Evolutionary conservation across 1,284 basidiomycete species (phyloP).

Genomic region (Irpex sp.): DNA sequence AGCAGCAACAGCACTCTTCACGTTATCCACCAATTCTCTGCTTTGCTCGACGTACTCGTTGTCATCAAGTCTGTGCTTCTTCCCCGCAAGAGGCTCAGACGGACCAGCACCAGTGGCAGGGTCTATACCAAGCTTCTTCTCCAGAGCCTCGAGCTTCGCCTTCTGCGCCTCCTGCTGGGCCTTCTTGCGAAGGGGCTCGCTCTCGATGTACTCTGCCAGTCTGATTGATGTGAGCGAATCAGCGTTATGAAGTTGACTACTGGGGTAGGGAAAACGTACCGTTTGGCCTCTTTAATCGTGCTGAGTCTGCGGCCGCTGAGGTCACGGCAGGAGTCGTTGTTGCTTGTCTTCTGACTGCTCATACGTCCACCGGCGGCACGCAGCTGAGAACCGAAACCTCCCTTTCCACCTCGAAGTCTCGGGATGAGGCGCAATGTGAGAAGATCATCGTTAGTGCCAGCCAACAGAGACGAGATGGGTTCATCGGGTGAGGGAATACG

Average conservation of each 20-base stretch:
- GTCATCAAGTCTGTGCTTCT: slow-evolving; percentile 91
- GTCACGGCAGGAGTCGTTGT: slow-evolving; percentile 95
- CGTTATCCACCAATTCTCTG: slow-evolving; percentile 87
- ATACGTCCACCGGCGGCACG: slow-evolving; percentile 96
- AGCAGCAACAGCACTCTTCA: slow-evolving; percentile 85
- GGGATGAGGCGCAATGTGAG: slow-evolving; percentile 66
- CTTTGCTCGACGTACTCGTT: slow-evolving; percentile 91
- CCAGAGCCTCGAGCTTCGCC: slow-evolving; percentile 83
- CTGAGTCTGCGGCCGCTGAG: slow-evolving; percentile 87
- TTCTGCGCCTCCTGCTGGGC: slow-evolving; percentile 79
- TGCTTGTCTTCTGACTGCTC: slow-evolving; percentile 93
- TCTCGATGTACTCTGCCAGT: slow-evolving; percentile 86
- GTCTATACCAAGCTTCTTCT: slow-evolving; percentile 77
- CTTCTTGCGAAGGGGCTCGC: slow-evolving; percentile 78
- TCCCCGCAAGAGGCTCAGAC: slow-evolving; percentile 56
- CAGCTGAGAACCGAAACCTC: slow-evolving; percentile 95
- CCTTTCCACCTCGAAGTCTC: slow-evolving; percentile 86
- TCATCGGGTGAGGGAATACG: slow-evolving; percentile 37
- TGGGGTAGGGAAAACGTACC: slow-evolving; percentile 42
- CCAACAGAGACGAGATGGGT: slow-evolving; percentile 43
- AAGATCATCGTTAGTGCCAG: slow-evolving; percentile 31
- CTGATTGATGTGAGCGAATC: slow-evolving; percentile 37
- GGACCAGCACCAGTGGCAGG: slow-evolving; percentile 34
- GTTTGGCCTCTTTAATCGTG: slow-evolving; percentile 95
- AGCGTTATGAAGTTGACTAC: not conserved